Base-by-base conservation (phyloP, 805 yeast species). In the Hanseniaspora thailandica region DNA sequence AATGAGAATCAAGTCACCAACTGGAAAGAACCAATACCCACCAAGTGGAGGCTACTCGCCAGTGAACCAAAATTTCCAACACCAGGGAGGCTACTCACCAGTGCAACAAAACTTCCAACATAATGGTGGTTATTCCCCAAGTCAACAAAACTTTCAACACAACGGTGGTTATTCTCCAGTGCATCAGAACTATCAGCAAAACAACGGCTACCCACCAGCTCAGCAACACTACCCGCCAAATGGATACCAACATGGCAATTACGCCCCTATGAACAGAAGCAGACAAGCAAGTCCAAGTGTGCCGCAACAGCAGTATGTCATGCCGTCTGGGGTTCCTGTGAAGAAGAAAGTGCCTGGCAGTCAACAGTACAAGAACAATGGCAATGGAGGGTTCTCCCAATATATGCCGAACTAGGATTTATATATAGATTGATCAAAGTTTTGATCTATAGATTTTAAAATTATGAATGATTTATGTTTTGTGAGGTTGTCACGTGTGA, bases 301-400 rank as follows among this genome's bases (percentile, higher is more conserved):
- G 7, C 54, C 30, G 20, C 52, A 40, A 44, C 54, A 41, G 41
- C 55, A 52, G 19, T 39, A 45, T 33, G 17, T 30, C 7, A 56
- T 22, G 26, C 41, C 41, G 9, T 38, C 41, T 38, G 43, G 44
- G 45, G 40, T 47, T 33, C 51, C 44, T 19, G 23, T 54, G n/a
- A 33, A 47, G 30, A 38, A 33, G 26, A 41, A 53, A 15, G 40
- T 31, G 8, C 55, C 51, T 10, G 43, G 43, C 28, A 19, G 49
- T 25, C 46, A 47, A 23, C 57, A 45, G 20, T 52, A 19, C 39
- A 55, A 45, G 28, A 7, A 26, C 20, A 45, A 35, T 13, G 8
- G 19, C 6, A 30, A 31, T 4, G 51, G 47, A 19, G 69, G 68
- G 2, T 66, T 63, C 56, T 61, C 69, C 5, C 68, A 63, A 36